A percentile compares a stretch with the other conserved stretches of the same genome.
These are phyloP conservation scores for Hibiscus mutabilis DNA, from an alignment of 345 rosid species.

Conservation along the genomic window DNA sequence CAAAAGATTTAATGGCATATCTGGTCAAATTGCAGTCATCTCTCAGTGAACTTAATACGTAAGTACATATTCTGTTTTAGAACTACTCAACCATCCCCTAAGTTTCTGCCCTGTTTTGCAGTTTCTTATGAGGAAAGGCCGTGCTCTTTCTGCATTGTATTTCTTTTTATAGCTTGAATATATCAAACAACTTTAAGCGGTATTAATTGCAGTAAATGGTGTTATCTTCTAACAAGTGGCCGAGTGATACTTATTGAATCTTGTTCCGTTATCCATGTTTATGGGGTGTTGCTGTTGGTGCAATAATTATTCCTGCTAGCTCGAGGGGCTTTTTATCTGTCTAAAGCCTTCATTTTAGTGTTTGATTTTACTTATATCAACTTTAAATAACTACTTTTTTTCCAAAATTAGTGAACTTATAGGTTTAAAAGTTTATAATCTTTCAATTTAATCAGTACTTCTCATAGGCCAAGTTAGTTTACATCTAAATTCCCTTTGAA, in stretches of 20 bases:
- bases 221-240: not conserved
- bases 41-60: constrained; percentile 75
- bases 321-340: not conserved
- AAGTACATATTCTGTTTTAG: constrained; percentile 21
- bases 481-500: too few relatives aligned
- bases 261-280: not conserved
- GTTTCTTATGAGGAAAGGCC: not conserved
- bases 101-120: not conserved
- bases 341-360: not conserved
- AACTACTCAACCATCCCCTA: not conserved
- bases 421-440: not conserved
- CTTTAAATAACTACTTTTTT: not conserved
- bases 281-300: not conserved
- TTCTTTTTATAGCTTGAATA: not conserved
- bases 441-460: not conserved
- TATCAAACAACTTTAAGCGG: not conserved
- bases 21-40: constrained; percentile 79
- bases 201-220: not conserved
- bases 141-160: not conserved
- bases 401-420: not conserved
- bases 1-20: constrained; percentile 84
- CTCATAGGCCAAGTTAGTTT: not conserved
- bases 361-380: not conserved
- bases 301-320: not conserved
- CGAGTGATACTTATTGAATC: not conserved